Conservation (phyloP, 106 monocot genomes). For the Gastrodia elata region DNA sequence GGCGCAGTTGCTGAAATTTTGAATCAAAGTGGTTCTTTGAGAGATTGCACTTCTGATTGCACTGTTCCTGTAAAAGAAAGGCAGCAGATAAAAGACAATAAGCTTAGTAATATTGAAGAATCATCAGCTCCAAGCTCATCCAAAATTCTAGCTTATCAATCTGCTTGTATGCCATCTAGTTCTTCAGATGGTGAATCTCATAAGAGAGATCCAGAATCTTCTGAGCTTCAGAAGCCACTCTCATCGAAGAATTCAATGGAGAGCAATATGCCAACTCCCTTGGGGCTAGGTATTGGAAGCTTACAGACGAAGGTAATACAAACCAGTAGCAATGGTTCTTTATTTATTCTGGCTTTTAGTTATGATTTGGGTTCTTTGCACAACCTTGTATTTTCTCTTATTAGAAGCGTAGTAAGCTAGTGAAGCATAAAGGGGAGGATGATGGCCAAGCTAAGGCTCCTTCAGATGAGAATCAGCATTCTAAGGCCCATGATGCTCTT, state of each 20-base stretch:
- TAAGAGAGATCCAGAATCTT: constrained; percentile 7
- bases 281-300: constrained; percentile 70
- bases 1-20: neutral
- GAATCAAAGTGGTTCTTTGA: neutral
- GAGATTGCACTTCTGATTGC: constrained; percentile 2
- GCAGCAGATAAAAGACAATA: constrained; percentile 8
- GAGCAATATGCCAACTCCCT: constrained; percentile 28
- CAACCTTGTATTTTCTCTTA: neutral
- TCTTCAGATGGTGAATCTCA: constrained; percentile 13
- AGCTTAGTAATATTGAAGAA: constrained; percentile 5
- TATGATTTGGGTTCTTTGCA: neutral
- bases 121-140: constrained; percentile 9
- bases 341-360: neutral
- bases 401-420: constrained; percentile 45
- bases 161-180: neutral
- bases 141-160: neutral
- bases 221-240: constrained; percentile 4
- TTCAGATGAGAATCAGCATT: constrained; percentile 17
- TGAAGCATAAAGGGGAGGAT: constrained; percentile 25
- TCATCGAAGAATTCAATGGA: constrained; percentile 13
- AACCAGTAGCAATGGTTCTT: neutral
- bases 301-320: constrained; percentile 56
- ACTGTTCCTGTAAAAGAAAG: constrained; percentile 2
- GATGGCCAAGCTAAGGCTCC: constrained; percentile 6
- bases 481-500: neutral